phyloP scores from a whole-genome alignment of 176 grass and related monocot genomes.

The Chrysopogon serrulatus region DNA sequence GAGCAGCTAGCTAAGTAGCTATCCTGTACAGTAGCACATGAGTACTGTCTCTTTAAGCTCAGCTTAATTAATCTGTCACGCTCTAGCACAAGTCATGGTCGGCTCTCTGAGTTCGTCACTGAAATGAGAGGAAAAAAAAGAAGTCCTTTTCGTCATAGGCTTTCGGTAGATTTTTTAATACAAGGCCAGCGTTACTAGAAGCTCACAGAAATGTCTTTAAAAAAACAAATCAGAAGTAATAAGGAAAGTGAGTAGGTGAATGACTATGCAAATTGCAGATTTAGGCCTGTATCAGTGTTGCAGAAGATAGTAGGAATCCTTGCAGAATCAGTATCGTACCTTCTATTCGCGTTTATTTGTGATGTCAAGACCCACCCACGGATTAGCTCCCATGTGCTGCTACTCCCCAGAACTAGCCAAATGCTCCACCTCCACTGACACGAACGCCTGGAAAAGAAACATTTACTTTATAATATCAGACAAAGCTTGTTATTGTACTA shows the following conservation, averaged over 20 bases:
- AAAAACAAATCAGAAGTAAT: neutral
- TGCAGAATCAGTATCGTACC: neutral
- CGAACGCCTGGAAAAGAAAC: neutral
- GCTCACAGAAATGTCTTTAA: neutral
- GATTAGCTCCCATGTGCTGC: neutral
- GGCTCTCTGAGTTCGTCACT: neutral
- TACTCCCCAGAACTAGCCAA: conserved; percentile 2
- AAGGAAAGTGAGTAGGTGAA: neutral
- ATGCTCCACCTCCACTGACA: neutral
- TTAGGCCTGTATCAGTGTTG: neutral
- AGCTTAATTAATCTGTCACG: neutral
- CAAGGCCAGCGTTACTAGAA: neutral
- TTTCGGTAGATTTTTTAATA: neutral
- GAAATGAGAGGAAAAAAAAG: neutral
- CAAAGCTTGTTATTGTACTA: neutral
- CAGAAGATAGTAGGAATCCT: neutral
- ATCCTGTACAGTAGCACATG: neutral
- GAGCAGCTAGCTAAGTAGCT: neutral
- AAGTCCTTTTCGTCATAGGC: neutral
- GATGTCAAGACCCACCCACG: neutral
- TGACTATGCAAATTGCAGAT: neutral
- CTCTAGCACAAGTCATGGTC: neutral
- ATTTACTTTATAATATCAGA: too few relatives aligned
- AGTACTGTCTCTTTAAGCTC: neutral
- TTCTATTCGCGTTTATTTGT: neutral